Evolutionary conservation across 345 rosid genomes (phyloP).

Genomic region (Aquilaria sinensis): DNA sequence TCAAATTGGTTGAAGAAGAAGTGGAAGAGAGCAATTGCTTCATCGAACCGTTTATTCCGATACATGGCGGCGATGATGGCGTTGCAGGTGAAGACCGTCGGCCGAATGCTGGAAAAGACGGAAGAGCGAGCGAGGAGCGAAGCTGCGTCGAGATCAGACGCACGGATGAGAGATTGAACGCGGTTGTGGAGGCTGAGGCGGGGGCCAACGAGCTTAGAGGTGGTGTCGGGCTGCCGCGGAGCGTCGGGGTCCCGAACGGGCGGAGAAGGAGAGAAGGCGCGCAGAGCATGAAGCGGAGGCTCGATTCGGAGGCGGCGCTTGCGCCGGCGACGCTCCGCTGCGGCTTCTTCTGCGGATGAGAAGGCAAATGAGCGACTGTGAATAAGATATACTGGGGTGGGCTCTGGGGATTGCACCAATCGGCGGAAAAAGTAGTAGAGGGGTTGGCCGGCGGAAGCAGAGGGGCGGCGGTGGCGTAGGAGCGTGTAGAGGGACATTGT

Average conservation of each 20-base stretch:
- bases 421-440: slow-evolving; percentile 19
- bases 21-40: slow-evolving; percentile 68
- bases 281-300: slow-evolving; percentile 91
- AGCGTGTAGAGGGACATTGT: slow-evolving; percentile 50
- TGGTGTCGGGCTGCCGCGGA: slow-evolving; percentile 89
- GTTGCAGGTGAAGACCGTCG: slow-evolving; percentile 98
- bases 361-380: slow-evolving; percentile 51
- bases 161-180: slow-evolving; percentile 93
- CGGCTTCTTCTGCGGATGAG: slow-evolving; percentile 96
- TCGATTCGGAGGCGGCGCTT: slow-evolving; percentile 91
- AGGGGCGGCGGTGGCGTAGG: slow-evolving; percentile 19
- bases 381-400: slow-evolving; percentile 9
- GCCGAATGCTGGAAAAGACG: slow-evolving; percentile 60
- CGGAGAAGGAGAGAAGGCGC: slow-evolving; percentile 44
- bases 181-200: slow-evolving; percentile 92
- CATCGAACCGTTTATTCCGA: slow-evolving; percentile 71
- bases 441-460: slow-evolving; percentile 8
- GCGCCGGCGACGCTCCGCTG: slow-evolving; percentile 89
- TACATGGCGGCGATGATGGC: slow-evolving; percentile 96
- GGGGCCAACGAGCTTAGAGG: slow-evolving; percentile 72
- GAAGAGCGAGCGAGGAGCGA: slow-evolving; percentile 78
- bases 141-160: slow-evolving; percentile 91
- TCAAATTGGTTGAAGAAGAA: slow-evolving; percentile 74
- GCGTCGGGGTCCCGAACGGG: slow-evolving; percentile 86
- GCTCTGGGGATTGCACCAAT: slow-evolving; percentile 10